Percentiles rank a stretch among this genome's conserved stretches.
Evolutionary conservation across 306 rosid species (phyloP).

Genomic region (Arachis stenosperma): DNA sequence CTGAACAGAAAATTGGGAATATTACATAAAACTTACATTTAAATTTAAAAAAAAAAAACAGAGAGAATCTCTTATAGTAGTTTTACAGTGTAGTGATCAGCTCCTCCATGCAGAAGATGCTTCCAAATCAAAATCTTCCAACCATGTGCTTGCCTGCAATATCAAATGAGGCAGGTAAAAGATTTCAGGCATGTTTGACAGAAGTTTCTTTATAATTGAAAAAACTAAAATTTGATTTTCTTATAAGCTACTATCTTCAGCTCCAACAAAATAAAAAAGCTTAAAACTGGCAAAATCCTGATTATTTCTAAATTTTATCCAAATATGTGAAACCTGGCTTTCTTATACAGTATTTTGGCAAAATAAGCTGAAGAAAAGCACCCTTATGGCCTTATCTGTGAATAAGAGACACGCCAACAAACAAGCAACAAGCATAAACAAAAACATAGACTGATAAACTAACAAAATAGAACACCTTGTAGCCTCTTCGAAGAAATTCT

Average conservation of each 20-base stretch:
- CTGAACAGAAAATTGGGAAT: not conserved
- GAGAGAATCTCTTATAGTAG: conserved; percentile 10
- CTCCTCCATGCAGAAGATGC: conserved; percentile 86
- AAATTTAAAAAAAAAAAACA: not conserved
- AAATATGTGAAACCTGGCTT: no score
- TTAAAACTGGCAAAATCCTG: no score
- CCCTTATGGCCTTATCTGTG: not conserved
- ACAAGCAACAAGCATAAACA: conserved; percentile 21
- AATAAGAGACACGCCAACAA: conserved; percentile 18
- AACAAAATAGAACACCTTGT: conserved; percentile 62
- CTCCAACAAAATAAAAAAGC: no score
- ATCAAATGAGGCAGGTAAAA: conserved; percentile 32
- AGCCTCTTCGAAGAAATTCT: conserved; percentile 94
- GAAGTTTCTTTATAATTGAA: no score
- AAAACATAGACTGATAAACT: conserved; percentile 27
- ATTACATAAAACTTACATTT: conserved; percentile 28
- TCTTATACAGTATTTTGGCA: no score
- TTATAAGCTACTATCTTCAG: no score
- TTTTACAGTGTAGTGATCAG: conserved; percentile 40
- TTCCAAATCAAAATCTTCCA: conserved; percentile 88
- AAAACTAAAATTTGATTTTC: no score
- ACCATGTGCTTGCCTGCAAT: conserved; percentile 82
- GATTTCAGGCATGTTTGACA: not conserved
- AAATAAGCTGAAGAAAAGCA: no score
- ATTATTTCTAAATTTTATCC: no score